These are phyloP conservation scores for Penicillium pancosmium DNA, from an alignment of 495 filamentous ascomycete genomes.

Conservation along the genomic window DNA sequence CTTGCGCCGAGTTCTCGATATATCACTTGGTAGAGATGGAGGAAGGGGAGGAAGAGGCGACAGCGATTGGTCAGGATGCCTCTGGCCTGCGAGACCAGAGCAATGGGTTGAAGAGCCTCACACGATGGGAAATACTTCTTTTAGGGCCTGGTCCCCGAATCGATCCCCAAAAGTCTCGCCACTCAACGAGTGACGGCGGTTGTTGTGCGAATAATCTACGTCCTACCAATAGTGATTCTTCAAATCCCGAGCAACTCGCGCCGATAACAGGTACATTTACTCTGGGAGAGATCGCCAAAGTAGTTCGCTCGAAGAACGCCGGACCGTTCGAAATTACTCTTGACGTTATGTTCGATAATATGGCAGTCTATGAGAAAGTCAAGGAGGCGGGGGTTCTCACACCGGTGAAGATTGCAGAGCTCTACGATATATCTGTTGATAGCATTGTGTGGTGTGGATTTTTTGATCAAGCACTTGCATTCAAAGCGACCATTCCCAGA, in stretches of 20 bases:
- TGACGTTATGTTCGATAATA: constrained; percentile 49
- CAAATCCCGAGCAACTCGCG: not conserved
- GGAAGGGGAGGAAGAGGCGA: constrained; percentile 30
- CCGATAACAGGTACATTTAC: constrained; percentile 10
- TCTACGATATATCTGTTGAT: constrained; percentile 35
- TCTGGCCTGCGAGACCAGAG: not conserved
- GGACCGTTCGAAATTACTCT: constrained; percentile 55
- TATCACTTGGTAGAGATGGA: constrained; percentile 49
- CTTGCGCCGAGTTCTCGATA: constrained; percentile 44
- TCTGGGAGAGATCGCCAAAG: constrained; percentile 38
- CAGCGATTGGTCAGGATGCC: constrained; percentile 2
- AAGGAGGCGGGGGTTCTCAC: constrained; percentile 38
- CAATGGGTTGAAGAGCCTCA: not conserved
- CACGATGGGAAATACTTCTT: not conserved
- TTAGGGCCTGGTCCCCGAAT: not conserved
- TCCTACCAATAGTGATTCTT: not conserved
- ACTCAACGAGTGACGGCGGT: not conserved
- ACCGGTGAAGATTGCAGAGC: not conserved
- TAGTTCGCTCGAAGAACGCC: constrained; percentile 53
- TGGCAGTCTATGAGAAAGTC: constrained; percentile 33
- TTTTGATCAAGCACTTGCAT: constrained; percentile 45
- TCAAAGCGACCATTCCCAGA: constrained; percentile 6
- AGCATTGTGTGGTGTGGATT: constrained; percentile 43
- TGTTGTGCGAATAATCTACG: not conserved
- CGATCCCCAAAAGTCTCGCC: not conserved